phyloP scores from a whole-genome alignment of 345 rosid species.

The Boechera divaricarpa region DNA sequence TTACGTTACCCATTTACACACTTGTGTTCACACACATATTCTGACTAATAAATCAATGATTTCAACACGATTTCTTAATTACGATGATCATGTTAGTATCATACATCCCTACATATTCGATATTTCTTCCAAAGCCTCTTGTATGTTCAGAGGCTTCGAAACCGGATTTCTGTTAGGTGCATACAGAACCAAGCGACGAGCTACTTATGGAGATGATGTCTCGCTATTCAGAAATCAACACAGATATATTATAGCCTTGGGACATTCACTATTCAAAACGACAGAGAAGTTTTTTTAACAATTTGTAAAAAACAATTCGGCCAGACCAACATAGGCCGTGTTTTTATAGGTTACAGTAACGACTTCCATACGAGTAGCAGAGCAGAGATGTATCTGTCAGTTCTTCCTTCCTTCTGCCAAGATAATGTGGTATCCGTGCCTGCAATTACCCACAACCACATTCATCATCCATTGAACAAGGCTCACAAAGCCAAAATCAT shows the following conservation, averaged over 20 bases:
- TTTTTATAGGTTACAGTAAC: conserved; percentile 24
- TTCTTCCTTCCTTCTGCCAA: conserved; percentile 88
- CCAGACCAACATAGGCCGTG: conserved; percentile 14
- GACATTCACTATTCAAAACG: conserved; percentile 38
- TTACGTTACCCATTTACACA: conserved; percentile 19
- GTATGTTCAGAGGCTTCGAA: background rate
- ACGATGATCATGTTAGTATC: background rate
- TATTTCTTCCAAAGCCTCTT: background rate
- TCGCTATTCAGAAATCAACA: background rate
- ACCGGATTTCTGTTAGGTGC: background rate
- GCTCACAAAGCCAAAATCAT: background rate
- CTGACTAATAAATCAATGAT: background rate
- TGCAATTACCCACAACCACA: conserved; percentile 45
- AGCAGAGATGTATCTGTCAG: conserved; percentile 42
- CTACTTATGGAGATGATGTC: background rate
- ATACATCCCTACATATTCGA: background rate
- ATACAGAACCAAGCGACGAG: background rate
- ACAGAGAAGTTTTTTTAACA: conserved; percentile 18
- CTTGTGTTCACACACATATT: conserved; percentile 15
- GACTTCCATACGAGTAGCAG: conserved; percentile 31
- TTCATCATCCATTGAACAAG: background rate
- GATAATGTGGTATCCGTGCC: conserved; percentile 93
- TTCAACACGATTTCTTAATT: background rate
- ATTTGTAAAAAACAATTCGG: conserved; percentile 5
- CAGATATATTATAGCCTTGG: background rate